Evolutionary conservation across 2,329 filamentous ascomycete species (phyloP), one percentile per base, ranked within the genome.

Genomic region (Xylaria arbuscula): DNA sequence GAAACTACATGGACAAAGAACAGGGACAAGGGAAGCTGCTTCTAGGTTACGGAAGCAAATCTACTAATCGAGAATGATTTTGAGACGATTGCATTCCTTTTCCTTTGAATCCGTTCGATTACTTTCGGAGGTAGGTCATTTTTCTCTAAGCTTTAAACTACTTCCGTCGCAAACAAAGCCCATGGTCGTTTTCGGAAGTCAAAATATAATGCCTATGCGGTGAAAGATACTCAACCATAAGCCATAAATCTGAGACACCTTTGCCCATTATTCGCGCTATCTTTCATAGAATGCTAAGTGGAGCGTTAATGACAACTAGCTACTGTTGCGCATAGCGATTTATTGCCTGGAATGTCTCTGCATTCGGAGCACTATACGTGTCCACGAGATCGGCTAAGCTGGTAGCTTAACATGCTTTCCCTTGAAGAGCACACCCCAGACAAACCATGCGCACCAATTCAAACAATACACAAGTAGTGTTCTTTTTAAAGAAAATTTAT

Each of bases 121-220:
- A 42, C 36, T 45, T 64, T 58, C 53, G 64, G 40, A 22, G 24
- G 51, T 38, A 50, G 19, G 24, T 34, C 40, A 42, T 38, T 63
- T 62, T 40, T 40, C 40, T 57, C 45, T 17, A 50, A 32, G 32
- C 60, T 17, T 58, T 42, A 57, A n/a, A 47, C 50, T 40, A 67
- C 24, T 59, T 67, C 53, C 45, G 61, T 62, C 56, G 42, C 7
- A 48, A 62, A 76, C 70, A 75, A 76, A 75, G 69, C 40, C 59
- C 17, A 57, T 50, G 17, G 9, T 42, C 58, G 68, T 71, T 68
- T 70, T 67, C 72, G 65, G 66, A 71, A 73, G 69, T 56, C 50
- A 54, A 34, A 53, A 47, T 19, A 40, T 58, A 50, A 55, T 24
- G 40, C 19, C 67, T 64, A 38, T 24, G 62, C 32, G 45, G 24